Evolutionary conservation across 352 stramenopile species (phyloP).

Genomic region (Pythium utonaiense): DNA sequence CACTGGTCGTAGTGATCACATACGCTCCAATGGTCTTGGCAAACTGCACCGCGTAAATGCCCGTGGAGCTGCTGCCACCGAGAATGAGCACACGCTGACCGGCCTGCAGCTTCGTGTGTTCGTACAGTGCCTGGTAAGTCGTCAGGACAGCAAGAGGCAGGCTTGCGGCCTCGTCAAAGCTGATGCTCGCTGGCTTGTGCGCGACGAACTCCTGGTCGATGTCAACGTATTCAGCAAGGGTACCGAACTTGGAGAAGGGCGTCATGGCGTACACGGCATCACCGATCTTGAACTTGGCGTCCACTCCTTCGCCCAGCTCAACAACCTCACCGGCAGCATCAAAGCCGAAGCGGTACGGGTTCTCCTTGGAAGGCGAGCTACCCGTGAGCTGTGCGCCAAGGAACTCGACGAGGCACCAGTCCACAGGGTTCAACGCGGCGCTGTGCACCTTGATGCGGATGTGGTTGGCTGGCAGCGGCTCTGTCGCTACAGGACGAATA

Average conservation of each 20-base stretch:
- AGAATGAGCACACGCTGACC: slow-evolving; percentile 27
- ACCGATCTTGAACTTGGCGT: slow-evolving; percentile 13
- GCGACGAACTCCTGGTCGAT: slow-evolving; percentile 27
- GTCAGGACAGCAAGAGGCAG: slow-evolving; percentile 29
- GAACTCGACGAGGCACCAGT: slow-evolving; percentile 4
- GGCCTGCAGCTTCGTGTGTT: slow-evolving; percentile 11
- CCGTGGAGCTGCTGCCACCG: slow-evolving; percentile 33
- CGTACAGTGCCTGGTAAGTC: slow-evolving; percentile 33
- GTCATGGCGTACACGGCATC: slow-evolving; percentile 21
- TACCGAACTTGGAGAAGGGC: slow-evolving; percentile 5
- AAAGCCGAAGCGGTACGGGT: slow-evolving; percentile 13
- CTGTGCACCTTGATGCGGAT: slow-evolving; percentile 15
- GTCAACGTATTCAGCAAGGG: slow-evolving; percentile 40
- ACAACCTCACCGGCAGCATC: slow-evolving; percentile 14
- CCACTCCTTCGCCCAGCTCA: slow-evolving; percentile 4
- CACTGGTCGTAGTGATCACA: slow-evolving; percentile 30
- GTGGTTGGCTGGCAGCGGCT: too few species aligned
- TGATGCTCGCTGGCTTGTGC: slow-evolving; percentile 39
- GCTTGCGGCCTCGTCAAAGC: slow-evolving; percentile 31
- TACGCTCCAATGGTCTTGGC: slow-evolving; percentile 13
- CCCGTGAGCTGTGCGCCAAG: neutral
- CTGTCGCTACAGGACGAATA: too few species aligned
- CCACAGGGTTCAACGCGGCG: slow-evolving; percentile 14
- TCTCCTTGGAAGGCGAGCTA: neutral
- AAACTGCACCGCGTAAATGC: slow-evolving; percentile 27